phyloP scores from a whole-genome alignment of 192 early-diverging fungal species.

The Backusella tuberculispora region DNA sequence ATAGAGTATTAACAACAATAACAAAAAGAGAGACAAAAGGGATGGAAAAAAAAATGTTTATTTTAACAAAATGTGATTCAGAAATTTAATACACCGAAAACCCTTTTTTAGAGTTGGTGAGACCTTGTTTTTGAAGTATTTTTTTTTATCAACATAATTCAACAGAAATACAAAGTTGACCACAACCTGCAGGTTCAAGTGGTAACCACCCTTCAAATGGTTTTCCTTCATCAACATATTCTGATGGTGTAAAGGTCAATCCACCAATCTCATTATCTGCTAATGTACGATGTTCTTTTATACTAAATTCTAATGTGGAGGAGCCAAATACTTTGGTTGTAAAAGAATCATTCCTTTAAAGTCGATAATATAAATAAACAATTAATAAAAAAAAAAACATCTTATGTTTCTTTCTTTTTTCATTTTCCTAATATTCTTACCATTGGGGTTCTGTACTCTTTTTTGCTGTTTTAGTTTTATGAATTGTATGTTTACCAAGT shows the following conservation, averaged over 20 bases:
- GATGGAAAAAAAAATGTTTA: conserved; percentile 4
- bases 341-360: conserved; percentile 37
- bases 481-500: conserved; percentile 58
- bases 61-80: conserved; percentile 11
- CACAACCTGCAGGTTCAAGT: conserved; percentile 27
- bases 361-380: neutral
- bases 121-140: neutral
- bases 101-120: neutral
- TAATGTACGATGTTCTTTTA: conserved; percentile 70
- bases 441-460: conserved; percentile 65
- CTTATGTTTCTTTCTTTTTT: conserved; percentile 10
- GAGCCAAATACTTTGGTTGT: conserved; percentile 27
- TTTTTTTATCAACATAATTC: conserved; percentile 17
- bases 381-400: neutral
- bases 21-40: conserved; percentile 4
- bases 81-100: conserved; percentile 5
- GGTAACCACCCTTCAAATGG: conserved; percentile 36
- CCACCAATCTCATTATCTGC: conserved; percentile 63
- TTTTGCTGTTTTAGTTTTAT: conserved; percentile 70
- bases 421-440: conserved; percentile 28
- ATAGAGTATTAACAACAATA: neutral
- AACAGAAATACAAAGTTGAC: conserved; percentile 28
- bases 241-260: conserved; percentile 56
- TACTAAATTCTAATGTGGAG: conserved; percentile 51
- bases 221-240: conserved; percentile 41